phyloP scores from a whole-genome alignment of 169 alveolate species.

The Cryptosporidium xiaoi region DNA sequence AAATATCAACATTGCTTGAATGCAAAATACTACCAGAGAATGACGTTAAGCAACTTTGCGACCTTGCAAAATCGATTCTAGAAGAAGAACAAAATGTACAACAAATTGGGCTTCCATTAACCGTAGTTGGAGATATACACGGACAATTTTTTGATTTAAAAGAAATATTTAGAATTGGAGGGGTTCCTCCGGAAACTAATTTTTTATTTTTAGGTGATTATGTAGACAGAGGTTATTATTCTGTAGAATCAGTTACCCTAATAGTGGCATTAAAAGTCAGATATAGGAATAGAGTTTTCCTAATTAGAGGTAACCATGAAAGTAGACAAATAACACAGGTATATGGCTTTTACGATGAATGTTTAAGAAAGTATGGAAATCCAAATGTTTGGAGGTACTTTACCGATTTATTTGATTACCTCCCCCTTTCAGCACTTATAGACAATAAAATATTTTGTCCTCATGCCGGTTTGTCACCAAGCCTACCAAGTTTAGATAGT shows the following conservation, averaged over 20 bases:
- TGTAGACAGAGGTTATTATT: conserved; percentile 90
- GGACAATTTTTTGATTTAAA: conserved; percentile 89
- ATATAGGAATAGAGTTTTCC: conserved; percentile 95
- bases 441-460: conserved; percentile 91
- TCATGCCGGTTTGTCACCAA: conserved; percentile 99
- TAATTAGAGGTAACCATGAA: conserved; percentile 96
- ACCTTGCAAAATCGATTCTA: conserved; percentile 86
- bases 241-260: conserved; percentile 91
- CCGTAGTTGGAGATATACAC: conserved; percentile 90
- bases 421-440: conserved; percentile 86
- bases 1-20: conserved; percentile 79
- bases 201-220: conserved; percentile 84
- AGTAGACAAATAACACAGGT: conserved; percentile 95
- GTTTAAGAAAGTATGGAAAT: conserved; percentile 90
- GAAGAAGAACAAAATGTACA: conserved; percentile 87
- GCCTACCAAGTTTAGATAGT: conserved; percentile 92
- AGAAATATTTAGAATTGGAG: conserved; percentile 78
- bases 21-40: conserved; percentile 81
- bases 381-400: conserved; percentile 91
- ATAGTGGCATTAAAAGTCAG: conserved; percentile 95
- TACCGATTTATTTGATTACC: conserved; percentile 92
- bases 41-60: conserved; percentile 80
- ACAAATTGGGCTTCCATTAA: conserved; percentile 84
- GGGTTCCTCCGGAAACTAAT: conserved; percentile 81
- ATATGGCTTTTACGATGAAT: conserved; percentile 93